Evolutionary conservation across 2,329 filamentous ascomycete species (phyloP).

Genomic region (Diplodia scrobiculata): DNA sequence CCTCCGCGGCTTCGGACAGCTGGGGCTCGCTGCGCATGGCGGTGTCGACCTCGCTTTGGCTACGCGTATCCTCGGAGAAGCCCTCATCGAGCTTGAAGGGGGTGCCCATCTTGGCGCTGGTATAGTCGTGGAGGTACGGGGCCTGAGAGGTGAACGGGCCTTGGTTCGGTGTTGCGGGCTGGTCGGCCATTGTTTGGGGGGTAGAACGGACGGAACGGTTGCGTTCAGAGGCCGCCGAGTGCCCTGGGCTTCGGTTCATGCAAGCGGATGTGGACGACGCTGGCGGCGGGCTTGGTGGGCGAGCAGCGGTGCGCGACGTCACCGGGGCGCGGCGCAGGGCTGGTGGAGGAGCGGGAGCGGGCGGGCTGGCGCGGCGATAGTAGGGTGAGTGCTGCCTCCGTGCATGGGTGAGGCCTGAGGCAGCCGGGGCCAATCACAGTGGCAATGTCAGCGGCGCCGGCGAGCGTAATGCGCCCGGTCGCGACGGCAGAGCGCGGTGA

Average conservation of each 20-base stretch:
- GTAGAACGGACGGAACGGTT: slow-evolving; percentile 5
- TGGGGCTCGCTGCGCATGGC: slow-evolving; percentile 43
- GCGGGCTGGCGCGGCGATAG: slow-evolving; percentile 16
- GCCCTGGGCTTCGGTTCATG: slow-evolving; percentile 25
- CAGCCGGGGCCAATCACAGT: background rate
- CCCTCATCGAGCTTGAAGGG: slow-evolving; percentile 69
- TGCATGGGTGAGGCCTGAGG: slow-evolving; percentile 10
- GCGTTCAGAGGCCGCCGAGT: slow-evolving; percentile 22
- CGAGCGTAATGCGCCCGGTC: background rate
- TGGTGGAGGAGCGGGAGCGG: slow-evolving; percentile 19
- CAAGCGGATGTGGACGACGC: background rate
- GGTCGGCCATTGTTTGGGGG: slow-evolving; percentile 39
- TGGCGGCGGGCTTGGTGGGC: background rate
- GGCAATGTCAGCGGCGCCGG: background rate
- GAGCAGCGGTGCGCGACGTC: slow-evolving; percentile 13
- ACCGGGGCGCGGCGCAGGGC: slow-evolving; percentile 8
- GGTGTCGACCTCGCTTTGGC: slow-evolving; percentile 48
- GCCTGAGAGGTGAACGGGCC: slow-evolving; percentile 37
- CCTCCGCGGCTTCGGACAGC: slow-evolving; percentile 36
- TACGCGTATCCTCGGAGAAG: slow-evolving; percentile 74
- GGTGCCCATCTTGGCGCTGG: slow-evolving; percentile 40
- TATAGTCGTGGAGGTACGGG: slow-evolving; percentile 43
- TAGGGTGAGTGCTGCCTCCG: slow-evolving; percentile 13
- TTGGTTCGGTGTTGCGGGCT: slow-evolving; percentile 35
- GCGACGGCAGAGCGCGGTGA: slow-evolving; percentile 7